Percentiles rank a stretch among this genome's conserved stretches.
Conservation (phyloP, 192 early-diverging fungal species). For the Umbelopsis sp. region DNA sequence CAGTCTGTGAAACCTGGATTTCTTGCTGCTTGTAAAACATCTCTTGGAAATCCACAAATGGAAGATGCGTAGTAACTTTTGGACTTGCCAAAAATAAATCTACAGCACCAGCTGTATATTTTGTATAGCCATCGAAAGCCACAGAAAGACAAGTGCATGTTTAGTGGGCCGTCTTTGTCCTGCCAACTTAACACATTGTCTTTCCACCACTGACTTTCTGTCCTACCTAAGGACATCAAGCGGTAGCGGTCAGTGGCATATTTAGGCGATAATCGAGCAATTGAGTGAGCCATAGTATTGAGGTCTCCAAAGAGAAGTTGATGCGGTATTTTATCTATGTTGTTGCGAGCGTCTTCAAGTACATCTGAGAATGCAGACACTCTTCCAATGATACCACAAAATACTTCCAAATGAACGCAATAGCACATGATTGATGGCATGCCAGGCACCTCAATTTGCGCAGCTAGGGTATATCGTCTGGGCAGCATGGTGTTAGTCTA, state of each 20-base stretch:
- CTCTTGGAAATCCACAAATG: slow-evolving; percentile 42
- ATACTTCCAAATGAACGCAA: slow-evolving; percentile 76
- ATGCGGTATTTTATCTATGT: slow-evolving; percentile 52
- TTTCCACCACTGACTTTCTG: slow-evolving; percentile 75
- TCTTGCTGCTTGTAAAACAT: slow-evolving; percentile 51
- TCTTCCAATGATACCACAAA: slow-evolving; percentile 74
- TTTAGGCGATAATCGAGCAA: slow-evolving; percentile 66
- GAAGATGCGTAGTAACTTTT: neutral
- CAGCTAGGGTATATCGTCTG: slow-evolving; percentile 67
- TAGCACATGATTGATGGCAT: slow-evolving; percentile 66
- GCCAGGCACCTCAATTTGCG: slow-evolving; percentile 51
- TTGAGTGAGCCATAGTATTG: slow-evolving; percentile 80
- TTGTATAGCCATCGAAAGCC: slow-evolving; percentile 27
- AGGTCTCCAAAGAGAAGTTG: slow-evolving; percentile 78
- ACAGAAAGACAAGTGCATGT: slow-evolving; percentile 40
- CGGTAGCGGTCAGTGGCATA: slow-evolving; percentile 70
- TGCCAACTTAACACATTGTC: slow-evolving; percentile 60
- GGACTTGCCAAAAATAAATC: neutral
- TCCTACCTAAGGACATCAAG: slow-evolving; percentile 59
- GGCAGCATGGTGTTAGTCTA: neutral
- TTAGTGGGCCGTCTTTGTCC: slow-evolving; percentile 45
- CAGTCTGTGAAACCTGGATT: slow-evolving; percentile 82
- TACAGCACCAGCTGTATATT: neutral
- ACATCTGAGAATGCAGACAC: slow-evolving; percentile 70
- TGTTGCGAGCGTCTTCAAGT: slow-evolving; percentile 55